Conservation (phyloP, 2,329 filamentous ascomycete genomes). For the Furcasterigmium sp. region DNA sequence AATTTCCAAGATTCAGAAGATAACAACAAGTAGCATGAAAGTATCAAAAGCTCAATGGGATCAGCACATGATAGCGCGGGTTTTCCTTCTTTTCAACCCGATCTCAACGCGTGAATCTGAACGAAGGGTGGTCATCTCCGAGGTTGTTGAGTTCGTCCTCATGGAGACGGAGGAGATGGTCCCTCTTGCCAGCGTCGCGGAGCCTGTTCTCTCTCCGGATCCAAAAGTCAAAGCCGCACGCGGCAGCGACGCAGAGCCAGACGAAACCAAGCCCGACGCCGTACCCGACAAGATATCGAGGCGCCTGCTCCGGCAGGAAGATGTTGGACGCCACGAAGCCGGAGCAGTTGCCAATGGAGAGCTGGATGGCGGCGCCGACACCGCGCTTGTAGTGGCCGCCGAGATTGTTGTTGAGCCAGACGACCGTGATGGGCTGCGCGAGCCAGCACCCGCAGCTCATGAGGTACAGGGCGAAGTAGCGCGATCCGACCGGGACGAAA, state of each 20-base stretch:
- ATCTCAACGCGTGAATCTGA: slow-evolving; percentile 23
- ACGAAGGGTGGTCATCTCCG: slow-evolving; percentile 30
- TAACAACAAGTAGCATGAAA: too few species aligned
- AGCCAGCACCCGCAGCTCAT: slow-evolving; percentile 49
- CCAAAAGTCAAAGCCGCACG: slow-evolving; percentile 19
- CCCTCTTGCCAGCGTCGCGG: slow-evolving; percentile 23
- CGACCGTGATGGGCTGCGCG: slow-evolving; percentile 47
- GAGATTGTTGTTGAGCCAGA: slow-evolving; percentile 53
- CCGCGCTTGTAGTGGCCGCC: slow-evolving; percentile 53
- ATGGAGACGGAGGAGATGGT: slow-evolving; percentile 19
- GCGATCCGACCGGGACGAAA: slow-evolving; percentile 37
- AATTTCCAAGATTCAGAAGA: too few species aligned
- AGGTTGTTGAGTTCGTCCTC: slow-evolving; percentile 25
- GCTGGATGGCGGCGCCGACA: slow-evolving; percentile 46
- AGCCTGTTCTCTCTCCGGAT: slow-evolving; percentile 28
- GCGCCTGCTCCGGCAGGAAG: slow-evolving; percentile 40
- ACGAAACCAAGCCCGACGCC: slow-evolving; percentile 38
- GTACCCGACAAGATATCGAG: slow-evolving; percentile 44
- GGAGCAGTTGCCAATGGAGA: slow-evolving; percentile 43
- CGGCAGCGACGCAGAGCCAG: slow-evolving; percentile 34
- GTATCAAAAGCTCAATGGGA: too few species aligned
- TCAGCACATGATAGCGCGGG: too few species aligned
- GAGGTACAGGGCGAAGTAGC: slow-evolving; percentile 51
- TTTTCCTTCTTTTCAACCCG: too few species aligned
- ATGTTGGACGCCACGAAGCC: slow-evolving; percentile 48